Evolutionary conservation across 2,329 filamentous ascomycete species (phyloP), one percentile per base, ranked within the genome.

Genomic region (Beauveria bassiana): DNA sequence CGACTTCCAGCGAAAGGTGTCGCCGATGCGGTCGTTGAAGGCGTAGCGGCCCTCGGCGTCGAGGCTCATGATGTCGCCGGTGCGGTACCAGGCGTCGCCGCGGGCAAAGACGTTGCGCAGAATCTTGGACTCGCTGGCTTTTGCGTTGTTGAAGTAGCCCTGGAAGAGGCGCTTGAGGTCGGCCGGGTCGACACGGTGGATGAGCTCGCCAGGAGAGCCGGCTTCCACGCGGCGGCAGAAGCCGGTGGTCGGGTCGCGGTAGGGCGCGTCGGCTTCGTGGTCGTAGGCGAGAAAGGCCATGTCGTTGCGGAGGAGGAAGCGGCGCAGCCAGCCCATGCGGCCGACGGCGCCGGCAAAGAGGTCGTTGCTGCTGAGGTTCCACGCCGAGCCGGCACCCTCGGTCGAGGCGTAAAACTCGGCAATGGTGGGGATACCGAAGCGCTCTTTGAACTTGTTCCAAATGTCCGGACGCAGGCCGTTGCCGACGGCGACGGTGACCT

Each of bases 401-500:
- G 90, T 92, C 1, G 89, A 82, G 14, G 87, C 88, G 72, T 95
- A 96, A 73, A 96, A 93, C 69, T 96, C 91, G 63, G 83, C 86
- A 62, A 93, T 84, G 1, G 82, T 82, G 38, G 85, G 82, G 62
- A 96, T 83, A 24, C 84, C 86, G 69, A 95, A 96, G 20, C 92
- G 87, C 28, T 89, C 81, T 71, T 92, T 91, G 78, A 96, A 95
- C 8, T 77, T 79, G 64, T 90, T 86, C 92, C 92, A 96, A 40
- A 96, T 85, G 68, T 96, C 91, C 0, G 91, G 91, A 0, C 92
- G 83, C 22, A 96, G 78, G 2, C 92, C 92, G 70, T 96, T 96
- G 22, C 92, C 92, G 65, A 93, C 90, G 0, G 90, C 91, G 3
- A 87, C 68, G 6, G 86, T 85, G n/a, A 96, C 83, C 0, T 78